phyloP scores from a whole-genome alignment of 352 stramenopile genomes.

The Blastocystis sp. region DNA sequence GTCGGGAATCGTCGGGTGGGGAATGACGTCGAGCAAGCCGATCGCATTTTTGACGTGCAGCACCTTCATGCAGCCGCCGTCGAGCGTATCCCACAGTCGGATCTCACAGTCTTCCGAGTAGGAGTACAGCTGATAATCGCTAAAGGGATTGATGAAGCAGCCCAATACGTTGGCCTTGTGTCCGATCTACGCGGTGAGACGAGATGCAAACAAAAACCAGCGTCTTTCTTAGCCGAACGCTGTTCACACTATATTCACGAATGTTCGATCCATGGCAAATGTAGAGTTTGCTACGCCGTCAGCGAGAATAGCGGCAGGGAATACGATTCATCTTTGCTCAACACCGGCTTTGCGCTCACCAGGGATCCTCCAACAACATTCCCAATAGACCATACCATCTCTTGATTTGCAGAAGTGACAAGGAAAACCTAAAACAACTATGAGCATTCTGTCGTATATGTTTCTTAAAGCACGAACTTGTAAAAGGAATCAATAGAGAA shows the following conservation, averaged over 20 bases:
- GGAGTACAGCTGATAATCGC: constrained; percentile 44
- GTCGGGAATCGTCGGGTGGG: constrained; percentile 9
- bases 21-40: not conserved
- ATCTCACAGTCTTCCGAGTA: constrained; percentile 37
- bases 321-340: constrained; percentile 52
- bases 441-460: not conserved
- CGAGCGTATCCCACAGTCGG: constrained; percentile 56
- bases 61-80: constrained; percentile 36
- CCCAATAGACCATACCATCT: constrained; percentile 68
- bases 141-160: constrained; percentile 33
- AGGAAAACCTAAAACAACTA: not conserved
- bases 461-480: not conserved
- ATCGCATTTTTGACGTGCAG: not conserved
- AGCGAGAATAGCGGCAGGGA: not conserved
- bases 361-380: constrained; percentile 52
- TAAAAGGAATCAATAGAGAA: constrained; percentile 10
- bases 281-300: constrained; percentile 39
- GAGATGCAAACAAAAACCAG: constrained; percentile 1
- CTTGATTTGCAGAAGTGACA: not conserved
- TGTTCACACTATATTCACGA: constrained; percentile 52
- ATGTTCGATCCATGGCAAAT: constrained; percentile 66
- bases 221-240: constrained; percentile 13
- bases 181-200: constrained; percentile 8
- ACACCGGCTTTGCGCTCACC: not conserved
- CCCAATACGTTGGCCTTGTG: constrained; percentile 6